Evolutionary conservation across 1,284 basidiomycete genomes (phyloP), one percentile per base, ranked within the genome.

Genomic region (Heterobasidion parviporum): DNA sequence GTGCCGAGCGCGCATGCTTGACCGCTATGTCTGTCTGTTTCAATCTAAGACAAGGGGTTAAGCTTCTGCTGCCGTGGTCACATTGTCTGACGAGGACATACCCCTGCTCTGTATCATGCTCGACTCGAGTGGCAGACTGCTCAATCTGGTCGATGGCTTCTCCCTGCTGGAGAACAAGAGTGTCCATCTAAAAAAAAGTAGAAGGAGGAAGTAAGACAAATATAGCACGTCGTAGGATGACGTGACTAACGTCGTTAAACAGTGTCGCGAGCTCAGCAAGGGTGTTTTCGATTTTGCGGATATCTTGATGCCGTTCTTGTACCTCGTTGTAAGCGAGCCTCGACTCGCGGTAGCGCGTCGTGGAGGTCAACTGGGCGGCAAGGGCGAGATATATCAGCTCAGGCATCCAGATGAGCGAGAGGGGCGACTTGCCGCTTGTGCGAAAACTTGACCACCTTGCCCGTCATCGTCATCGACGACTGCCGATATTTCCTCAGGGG

Each of bases 301-400:
- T 83, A 60, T 98, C 94, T 64, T 89, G 82, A 65, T 97, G 93
- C 53, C 95, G 81, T 62, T 91, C 85, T 70, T 97, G 94, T 1
- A 96, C 94, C 72, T 97, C 95, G 53, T 85, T 81, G 68, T 91
- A 92, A 0, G 91, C 94, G 47, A 82, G 81, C 56, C 92, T 80
- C 8, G 92, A 89, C 62, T 93, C 89, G 50, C 86, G 89, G 68
- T 94, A 94, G 45, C 87, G 82, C 59, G 82, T 87, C n/a, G 91
- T 90, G 56, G 80, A 80, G 55, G 81, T 73, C 49, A 86, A 72
- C 84, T 86, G 56, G 41, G 45, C 38, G 15, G 49, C 54, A 48
- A 47, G 45, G 8, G 36, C 16, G 34, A 14, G 15, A 14, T 3
- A 6, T 10, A 48, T 32, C n/a, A 32, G n/a, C 12, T 1, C 3